phyloP scores from a whole-genome alignment of 805 yeast genomes.

The Grigorovia humatica region DNA sequence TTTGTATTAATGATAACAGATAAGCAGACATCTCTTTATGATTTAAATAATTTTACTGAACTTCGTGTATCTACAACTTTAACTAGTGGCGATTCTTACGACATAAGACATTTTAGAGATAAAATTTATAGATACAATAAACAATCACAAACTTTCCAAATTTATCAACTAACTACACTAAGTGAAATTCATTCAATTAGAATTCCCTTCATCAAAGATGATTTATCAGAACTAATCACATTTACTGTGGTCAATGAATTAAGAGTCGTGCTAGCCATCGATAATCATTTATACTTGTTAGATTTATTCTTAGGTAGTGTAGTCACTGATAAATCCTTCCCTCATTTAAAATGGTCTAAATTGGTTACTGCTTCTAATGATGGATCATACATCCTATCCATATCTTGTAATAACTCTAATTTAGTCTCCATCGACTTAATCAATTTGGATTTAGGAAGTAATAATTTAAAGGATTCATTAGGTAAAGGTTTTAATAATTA shows the following conservation, averaged over 20 bases:
- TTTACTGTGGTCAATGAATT: conserved; percentile 23
- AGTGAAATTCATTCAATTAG: conserved; percentile 6
- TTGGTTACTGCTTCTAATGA: conserved; percentile 4
- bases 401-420: conserved; percentile 4
- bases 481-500: conserved; percentile 42
- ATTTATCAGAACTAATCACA: conserved; percentile 10
- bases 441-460: conserved; percentile 51
- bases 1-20: conserved; percentile 5
- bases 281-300: conserved; percentile 20
- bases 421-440: conserved; percentile 20
- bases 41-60: conserved; percentile 6
- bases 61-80: conserved; percentile 5
- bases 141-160: conserved; percentile 1
- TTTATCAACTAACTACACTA: conserved; percentile 7
- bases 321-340: conserved; percentile 2
- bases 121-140: conserved; percentile 6
- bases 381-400: conserved; percentile 7
- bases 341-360: conserved; percentile 7
- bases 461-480: conserved; percentile 56
- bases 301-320: conserved; percentile 16
- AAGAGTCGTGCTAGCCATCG: conserved; percentile 21
- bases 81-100: background rate
- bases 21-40: conserved; percentile 5
- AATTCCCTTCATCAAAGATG: conserved; percentile 18
- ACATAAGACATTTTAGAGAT: conserved; percentile 4